Evolutionary conservation across 495 filamentous ascomycete species (phyloP).

Genomic region (Penicillium robsamsonii): DNA sequence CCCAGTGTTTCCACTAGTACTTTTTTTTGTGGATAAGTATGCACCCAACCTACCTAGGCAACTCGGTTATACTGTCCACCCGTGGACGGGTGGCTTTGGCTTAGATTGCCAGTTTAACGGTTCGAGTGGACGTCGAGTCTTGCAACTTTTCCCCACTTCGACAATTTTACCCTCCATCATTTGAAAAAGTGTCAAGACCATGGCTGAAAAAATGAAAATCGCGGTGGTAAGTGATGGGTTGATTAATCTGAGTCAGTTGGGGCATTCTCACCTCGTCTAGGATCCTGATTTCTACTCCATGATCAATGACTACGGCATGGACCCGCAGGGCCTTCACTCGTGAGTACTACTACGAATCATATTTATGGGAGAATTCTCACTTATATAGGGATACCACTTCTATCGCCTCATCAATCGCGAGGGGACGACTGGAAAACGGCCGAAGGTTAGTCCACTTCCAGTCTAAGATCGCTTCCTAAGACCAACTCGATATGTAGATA

Average conservation of each 20-base stretch:
- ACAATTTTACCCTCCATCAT: not conserved
- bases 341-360: slow-evolving; percentile 3
- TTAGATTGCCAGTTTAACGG: too few species aligned
- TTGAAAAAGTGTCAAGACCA: not conserved
- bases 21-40: too few species aligned
- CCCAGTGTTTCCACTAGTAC: too few species aligned
- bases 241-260: not conserved
- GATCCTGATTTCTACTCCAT: slow-evolving; percentile 16
- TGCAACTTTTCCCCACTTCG: too few species aligned
- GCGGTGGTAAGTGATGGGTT: slow-evolving; percentile 11
- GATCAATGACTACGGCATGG: not conserved
- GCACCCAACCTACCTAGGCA: too few species aligned
- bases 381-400: slow-evolving; percentile 16
- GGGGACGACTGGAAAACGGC: slow-evolving; percentile 20
- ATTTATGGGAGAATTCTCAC: not conserved
- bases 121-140: too few species aligned
- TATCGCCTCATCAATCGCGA: slow-evolving; percentile 16
- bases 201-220: not conserved
- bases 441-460: slow-evolving; percentile 16
- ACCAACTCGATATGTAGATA: slow-evolving; percentile 14
- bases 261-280: slow-evolving; percentile 3
- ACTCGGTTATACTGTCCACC: too few species aligned
- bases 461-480: not conserved
- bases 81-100: too few species aligned
- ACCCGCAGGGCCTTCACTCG: slow-evolving; percentile 15